These are phyloP conservation scores for Paxillus rubicundulus DNA, from an alignment of 768 basidiomycete genomes.

Conservation along the genomic window DNA sequence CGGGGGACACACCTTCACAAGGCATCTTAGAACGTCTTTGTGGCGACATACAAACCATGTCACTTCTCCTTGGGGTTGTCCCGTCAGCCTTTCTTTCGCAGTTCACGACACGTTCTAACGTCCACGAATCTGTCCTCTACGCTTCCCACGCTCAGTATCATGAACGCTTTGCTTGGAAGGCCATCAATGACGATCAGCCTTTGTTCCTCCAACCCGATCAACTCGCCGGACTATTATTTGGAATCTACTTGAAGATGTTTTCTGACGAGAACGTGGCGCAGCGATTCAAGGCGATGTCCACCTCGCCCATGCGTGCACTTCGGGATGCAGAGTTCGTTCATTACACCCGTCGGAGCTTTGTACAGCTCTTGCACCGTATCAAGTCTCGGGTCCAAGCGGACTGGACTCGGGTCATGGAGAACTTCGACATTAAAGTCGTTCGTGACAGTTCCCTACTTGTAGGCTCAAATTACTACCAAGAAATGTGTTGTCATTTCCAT, in stretches of 20 bases:
- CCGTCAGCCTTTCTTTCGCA: slow-evolving; percentile 25
- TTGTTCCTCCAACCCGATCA: slow-evolving; percentile 25
- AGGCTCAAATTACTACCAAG: slow-evolving; percentile 40
- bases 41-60: slow-evolving; percentile 27
- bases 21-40: slow-evolving; percentile 24
- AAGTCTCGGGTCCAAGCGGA: slow-evolving; percentile 35
- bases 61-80: slow-evolving; percentile 27
- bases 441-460: slow-evolving; percentile 18
- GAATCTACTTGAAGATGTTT: slow-evolving; percentile 31
- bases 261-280: slow-evolving; percentile 23
- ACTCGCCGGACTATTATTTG: slow-evolving; percentile 23
- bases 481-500: slow-evolving; percentile 45
- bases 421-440: slow-evolving; percentile 21
- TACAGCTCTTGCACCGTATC: slow-evolving; percentile 40
- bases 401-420: slow-evolving; percentile 44
- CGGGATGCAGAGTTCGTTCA: slow-evolving; percentile 30
- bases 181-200: background rate
- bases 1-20: slow-evolving; percentile 6
- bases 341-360: slow-evolving; percentile 51
- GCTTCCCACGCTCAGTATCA: slow-evolving; percentile 3
- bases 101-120: slow-evolving; percentile 30
- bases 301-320: background rate
- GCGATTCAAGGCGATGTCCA: slow-evolving; percentile 5
- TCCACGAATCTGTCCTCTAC: slow-evolving; percentile 18
- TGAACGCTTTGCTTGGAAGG: slow-evolving; percentile 28